A percentile compares a stretch with the other conserved stretches of the same genome.
These are phyloP conservation scores for Calonectria pseudoreteaudii DNA, from an alignment of 2,329 filamentous ascomycete genomes.

Conservation along the genomic window DNA sequence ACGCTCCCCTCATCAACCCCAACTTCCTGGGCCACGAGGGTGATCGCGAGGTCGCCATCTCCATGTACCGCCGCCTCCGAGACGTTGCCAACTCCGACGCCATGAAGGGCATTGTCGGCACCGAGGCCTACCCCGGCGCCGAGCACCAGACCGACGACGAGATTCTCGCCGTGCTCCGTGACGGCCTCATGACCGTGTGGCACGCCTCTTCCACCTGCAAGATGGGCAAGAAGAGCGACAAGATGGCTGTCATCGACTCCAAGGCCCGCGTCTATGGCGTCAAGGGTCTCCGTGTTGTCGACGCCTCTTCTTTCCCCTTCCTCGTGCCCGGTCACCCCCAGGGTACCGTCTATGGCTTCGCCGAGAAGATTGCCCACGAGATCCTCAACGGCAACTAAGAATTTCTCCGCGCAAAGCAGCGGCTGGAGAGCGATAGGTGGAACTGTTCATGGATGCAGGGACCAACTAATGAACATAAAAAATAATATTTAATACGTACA, in stretches of 20 bases:
- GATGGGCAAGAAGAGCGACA: conserved; percentile 46
- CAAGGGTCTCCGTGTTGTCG: conserved; percentile 45
- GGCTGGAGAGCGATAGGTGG: background rate
- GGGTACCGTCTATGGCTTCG: conserved; percentile 37
- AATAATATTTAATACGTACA: background rate
- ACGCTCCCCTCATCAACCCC: conserved; percentile 56
- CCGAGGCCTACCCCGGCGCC: conserved; percentile 16
- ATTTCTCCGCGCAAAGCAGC: background rate
- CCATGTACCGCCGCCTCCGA: conserved; percentile 55
- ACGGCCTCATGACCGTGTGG: conserved; percentile 9
- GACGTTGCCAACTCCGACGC: conserved; percentile 38
- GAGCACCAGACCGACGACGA: conserved; percentile 11
- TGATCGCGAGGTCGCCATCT: conserved; percentile 53
- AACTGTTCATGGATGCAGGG: background rate
- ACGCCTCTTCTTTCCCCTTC: conserved; percentile 44
- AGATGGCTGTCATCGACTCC: conserved; percentile 47
- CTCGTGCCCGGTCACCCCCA: conserved; percentile 43
- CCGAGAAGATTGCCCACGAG: conserved; percentile 41
- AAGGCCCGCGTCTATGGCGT: conserved; percentile 46
- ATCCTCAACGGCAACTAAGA: conserved; percentile 14
- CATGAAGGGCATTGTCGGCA: conserved; percentile 12
- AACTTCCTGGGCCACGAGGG: conserved; percentile 56
- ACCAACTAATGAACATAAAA: background rate
- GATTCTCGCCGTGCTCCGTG: conserved; percentile 2
- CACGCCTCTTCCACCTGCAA: conserved; percentile 25